Conservation (phyloP, 306 rosid genomes). For the Cucurbita pepo region DNA sequence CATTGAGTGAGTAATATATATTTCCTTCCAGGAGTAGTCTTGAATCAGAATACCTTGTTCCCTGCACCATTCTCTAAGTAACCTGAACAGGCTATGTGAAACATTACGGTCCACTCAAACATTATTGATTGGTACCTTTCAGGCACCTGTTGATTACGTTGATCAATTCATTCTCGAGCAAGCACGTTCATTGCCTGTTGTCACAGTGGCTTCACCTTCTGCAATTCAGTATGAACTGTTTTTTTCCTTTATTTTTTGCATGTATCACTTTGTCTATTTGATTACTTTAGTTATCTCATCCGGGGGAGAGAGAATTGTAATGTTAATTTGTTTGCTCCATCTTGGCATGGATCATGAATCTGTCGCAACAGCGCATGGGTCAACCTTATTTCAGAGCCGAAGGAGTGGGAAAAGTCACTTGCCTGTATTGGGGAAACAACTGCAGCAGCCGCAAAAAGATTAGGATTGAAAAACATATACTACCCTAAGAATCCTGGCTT, state of each 20-base stretch:
- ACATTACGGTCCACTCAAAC: too few relatives aligned
- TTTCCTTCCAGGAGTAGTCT: not conserved
- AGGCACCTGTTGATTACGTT: constrained; percentile 71
- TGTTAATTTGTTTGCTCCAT: not conserved
- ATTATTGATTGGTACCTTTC: constrained; percentile 2
- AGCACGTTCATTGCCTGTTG: constrained; percentile 70
- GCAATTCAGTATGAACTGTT: constrained; percentile 42
- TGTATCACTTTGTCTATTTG: too few relatives aligned
- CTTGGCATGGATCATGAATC: constrained; percentile 10
- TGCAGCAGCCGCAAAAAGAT: constrained; percentile 53
- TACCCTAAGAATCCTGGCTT: constrained; percentile 69
- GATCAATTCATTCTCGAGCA: constrained; percentile 41
- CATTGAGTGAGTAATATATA: not conserved
- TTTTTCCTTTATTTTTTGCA: too few relatives aligned
- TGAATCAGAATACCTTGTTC: not conserved
- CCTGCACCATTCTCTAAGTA: not conserved
- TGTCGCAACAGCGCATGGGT: constrained; percentile 68
- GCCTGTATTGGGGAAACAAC: constrained; percentile 99
- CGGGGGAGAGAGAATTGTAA: not conserved
- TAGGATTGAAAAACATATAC: constrained; percentile 72
- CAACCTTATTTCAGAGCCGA: constrained; percentile 39
- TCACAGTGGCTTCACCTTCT: constrained; percentile 93
- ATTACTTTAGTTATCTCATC: not conserved
- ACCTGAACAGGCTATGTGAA: too few relatives aligned
- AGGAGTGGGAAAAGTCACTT: constrained; percentile 48